A percentile compares a stretch with the other conserved stretches of the same genome.
These are phyloP conservation scores for Metschnikowia cubensis DNA, from an alignment of 805 yeast genomes.

Conservation along the genomic window DNA sequence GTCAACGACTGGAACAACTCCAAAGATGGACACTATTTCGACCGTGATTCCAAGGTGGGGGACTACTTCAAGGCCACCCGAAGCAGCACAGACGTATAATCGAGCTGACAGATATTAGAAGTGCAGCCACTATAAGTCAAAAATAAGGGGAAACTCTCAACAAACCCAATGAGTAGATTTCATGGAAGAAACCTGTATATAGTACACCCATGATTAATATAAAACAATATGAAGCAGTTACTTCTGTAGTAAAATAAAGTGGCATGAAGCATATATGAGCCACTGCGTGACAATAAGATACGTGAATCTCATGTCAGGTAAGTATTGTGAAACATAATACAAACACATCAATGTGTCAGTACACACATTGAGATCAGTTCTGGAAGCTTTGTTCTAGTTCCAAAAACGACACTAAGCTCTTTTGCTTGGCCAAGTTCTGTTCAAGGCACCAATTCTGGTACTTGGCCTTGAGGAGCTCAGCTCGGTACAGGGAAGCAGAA, in stretches of 20 bases:
- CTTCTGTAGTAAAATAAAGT: too few relatives aligned
- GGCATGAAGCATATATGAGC: too few relatives aligned
- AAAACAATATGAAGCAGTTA: too few relatives aligned
- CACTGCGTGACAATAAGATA: too few relatives aligned
- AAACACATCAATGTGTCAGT: too few relatives aligned
- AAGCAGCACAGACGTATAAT: constrained; percentile 13
- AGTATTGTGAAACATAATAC: too few relatives aligned
- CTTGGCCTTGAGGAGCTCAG: constrained; percentile 22
- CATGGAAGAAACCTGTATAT: too few relatives aligned
- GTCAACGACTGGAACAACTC: constrained; percentile 53
- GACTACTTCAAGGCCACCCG: constrained; percentile 52
- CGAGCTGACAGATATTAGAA: neutral
- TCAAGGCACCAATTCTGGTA: constrained; percentile 32
- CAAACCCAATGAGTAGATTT: too few relatives aligned
- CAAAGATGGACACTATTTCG: constrained; percentile 38
- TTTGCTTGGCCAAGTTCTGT: constrained; percentile 20
- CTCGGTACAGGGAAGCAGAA: constrained; percentile 5
- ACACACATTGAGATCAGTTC: neutral
- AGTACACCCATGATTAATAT: too few relatives aligned
- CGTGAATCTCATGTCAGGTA: too few relatives aligned
- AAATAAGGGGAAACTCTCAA: too few relatives aligned
- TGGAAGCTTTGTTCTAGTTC: constrained; percentile 26
- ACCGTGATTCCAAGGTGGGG: constrained; percentile 40
- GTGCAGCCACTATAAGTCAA: too few relatives aligned
- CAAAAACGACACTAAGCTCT: constrained; percentile 27